Evolutionary conservation across 257 asterid genomes (phyloP).

Genomic region (Solanum raphanifolium): DNA sequence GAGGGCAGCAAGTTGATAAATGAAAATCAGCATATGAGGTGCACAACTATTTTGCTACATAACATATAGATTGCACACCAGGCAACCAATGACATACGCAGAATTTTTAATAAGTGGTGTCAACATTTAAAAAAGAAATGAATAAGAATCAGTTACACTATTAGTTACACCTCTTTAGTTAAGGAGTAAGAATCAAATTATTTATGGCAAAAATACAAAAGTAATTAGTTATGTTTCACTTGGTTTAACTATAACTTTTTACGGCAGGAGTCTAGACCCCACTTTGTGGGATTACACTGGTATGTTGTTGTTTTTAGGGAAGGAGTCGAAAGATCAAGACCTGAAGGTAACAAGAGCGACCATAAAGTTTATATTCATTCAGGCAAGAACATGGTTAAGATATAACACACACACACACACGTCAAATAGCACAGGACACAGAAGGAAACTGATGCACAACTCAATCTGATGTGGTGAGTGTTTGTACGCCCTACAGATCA

Average conservation of each 20-base stretch:
- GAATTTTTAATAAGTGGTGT: neutral
- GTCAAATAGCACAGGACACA: neutral
- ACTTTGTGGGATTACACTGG: neutral
- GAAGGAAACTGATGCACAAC: neutral
- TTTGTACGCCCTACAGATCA: neutral
- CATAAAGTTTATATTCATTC: neutral
- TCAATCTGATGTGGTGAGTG: neutral
- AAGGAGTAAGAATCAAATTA: neutral
- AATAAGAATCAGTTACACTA: neutral
- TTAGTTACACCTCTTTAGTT: neutral
- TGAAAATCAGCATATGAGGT: neutral
- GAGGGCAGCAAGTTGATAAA: neutral
- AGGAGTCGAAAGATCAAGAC: neutral
- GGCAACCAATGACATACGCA: neutral
- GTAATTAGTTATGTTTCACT: neutral
- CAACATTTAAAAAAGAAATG: neutral
- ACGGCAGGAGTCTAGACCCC: neutral
- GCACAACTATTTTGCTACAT: neutral
- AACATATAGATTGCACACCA: neutral
- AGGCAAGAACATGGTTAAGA: neutral
- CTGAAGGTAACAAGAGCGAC: too few relatives aligned
- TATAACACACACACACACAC: neutral
- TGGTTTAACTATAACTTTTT: neutral
- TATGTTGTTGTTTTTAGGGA: neutral
- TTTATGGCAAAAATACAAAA: neutral